Evolutionary conservation across 2,329 filamentous ascomycete species (phyloP), one percentile per base, ranked within the genome.

Genomic region (Colletotrichum sp.): DNA sequence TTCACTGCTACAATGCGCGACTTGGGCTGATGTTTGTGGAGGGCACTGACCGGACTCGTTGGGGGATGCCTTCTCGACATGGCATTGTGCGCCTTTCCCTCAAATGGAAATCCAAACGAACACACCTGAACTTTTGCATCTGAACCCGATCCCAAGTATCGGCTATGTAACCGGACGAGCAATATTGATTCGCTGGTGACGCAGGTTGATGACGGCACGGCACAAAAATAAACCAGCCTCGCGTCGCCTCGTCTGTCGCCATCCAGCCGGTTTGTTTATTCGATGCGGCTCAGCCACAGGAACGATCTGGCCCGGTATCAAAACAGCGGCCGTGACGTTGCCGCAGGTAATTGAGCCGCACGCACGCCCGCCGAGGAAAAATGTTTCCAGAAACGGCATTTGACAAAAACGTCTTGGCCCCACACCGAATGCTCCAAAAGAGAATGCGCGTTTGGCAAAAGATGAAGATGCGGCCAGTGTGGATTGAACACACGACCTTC

Each of bases 401-500:
- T 12, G 16, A 64, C 30, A 36, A 36, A 64, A 39, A 16, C 30
- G 30, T 21, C 60, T 24, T 28, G 34, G 24, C 34, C 63, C n/a
- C n/a, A 32, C 60, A 64, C 32, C 12, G n/a, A 39, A 39, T 24
- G 26, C 39, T 65, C 34, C 36, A 28, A 49, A 30, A 62, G 12
- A 30, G 28, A 18, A 18, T 39, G 16, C 60, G 10, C 26, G 13
- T 21, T 28, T 18, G 32, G 21, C 62, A 72, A 75, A 76, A 73
- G 10, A 10, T 7, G 32, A 64, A 68, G 32, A 73, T 76, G 73
- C 73, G 73, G 73, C 70, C 73, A 76, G 73, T 76, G 73, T 76
- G 73, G 73, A 76, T 76, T 76, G 73, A 76, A 76, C 73, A 76
- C 72, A 75, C 72, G 72, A 75, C 72, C 72, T 75, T 75, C 72